Evolutionary conservation across 257 asterid species (phyloP).

Genomic region (Prunella vulgaris): DNA sequence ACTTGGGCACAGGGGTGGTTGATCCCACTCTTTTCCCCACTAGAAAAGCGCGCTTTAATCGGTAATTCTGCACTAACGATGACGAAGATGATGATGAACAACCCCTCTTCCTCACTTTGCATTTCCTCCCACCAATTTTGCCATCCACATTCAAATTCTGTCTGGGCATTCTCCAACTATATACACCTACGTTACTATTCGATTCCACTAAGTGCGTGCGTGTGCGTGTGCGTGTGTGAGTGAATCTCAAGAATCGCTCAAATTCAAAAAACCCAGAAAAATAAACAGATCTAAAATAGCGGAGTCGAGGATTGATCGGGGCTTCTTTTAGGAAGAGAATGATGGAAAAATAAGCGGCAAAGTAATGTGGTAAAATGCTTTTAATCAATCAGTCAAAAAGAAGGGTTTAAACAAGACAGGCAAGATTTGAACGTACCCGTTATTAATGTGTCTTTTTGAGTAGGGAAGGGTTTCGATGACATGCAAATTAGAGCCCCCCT

Average conservation of each 20-base stretch:
- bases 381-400: slow-evolving; percentile 55
- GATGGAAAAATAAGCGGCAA: slow-evolving; percentile 13
- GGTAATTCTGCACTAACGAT: slow-evolving; percentile 52
- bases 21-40: slow-evolving; percentile 80
- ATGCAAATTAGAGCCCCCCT: slow-evolving; percentile 56
- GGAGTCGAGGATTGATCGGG: slow-evolving; percentile 7
- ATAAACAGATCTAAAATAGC: slow-evolving; percentile 31
- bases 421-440: slow-evolving; percentile 57
- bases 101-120: slow-evolving; percentile 85
- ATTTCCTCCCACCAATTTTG: slow-evolving; percentile 50
- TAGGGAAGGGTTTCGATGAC: slow-evolving; percentile 31
- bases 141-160: slow-evolving; percentile 55
- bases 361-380: slow-evolving; percentile 29
- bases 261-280: slow-evolving; percentile 19
- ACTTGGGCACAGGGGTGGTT: slow-evolving; percentile 74
- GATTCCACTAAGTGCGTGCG: not conserved
- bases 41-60: slow-evolving; percentile 67
- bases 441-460: slow-evolving; percentile 24
- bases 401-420: slow-evolving; percentile 25
- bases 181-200: not conserved
- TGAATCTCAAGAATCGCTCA: slow-evolving; percentile 36
- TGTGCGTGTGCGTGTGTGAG: too few species aligned
- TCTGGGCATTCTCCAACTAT: slow-evolving; percentile 49
- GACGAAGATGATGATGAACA: slow-evolving; percentile 78
- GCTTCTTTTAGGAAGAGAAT: not conserved